Base-by-base conservation (phyloP, 306 rosid genomes). In the Ziziphus jujuba region DNA sequence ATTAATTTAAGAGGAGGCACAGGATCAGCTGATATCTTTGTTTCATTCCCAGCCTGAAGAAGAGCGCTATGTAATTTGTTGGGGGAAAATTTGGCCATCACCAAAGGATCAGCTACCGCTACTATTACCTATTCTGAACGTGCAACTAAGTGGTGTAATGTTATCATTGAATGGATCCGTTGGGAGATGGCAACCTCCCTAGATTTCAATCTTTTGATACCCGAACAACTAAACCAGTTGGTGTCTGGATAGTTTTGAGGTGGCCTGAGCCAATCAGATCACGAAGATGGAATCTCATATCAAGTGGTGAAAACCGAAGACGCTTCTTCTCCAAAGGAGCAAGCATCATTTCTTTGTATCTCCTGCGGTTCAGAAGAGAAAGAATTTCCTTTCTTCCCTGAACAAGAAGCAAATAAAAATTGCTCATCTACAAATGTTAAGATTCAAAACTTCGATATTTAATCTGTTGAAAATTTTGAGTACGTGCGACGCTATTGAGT, bases 361-460 rank as follows among this genome's bases (percentile, higher is more conserved):
- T 82, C 65, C 80, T 81, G 48, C 90, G 91, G 78, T 80, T 86
- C 51, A 93, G 84, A 59, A 90, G 77, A 56, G 96, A 90, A 54
- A 87, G 78, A 65, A 93, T 70, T 81, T 93, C 99, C 71, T 90
- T 90, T 85, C 99, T 88, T 73, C 99, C 97, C 96, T 93, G 83
- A 82, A 76, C 59, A 70, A 59, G 48, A 50, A 48, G 80, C 28
- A 22, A 63, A 72, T 23, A 54, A 10, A 69, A 43, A 16, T 57
- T 35, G 16, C 13, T 55, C 56, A 38, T 12, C 47, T 2, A 16
- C 16, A 35, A 2, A n/a, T 17, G 55, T 50, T 50, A 20, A 20
- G 21, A 50, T 16, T 4, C 7, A 50, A 50, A 16, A 7, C 5
- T 16, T 16, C 9, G 2, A 49, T 13, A 17, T 17, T 7, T 50